Percentiles rank a stretch among this genome's conserved stretches.
These are phyloP conservation scores for Geotrichum candidum DNA, from an alignment of 1,139 yeast species.

Conservation along the genomic window DNA sequence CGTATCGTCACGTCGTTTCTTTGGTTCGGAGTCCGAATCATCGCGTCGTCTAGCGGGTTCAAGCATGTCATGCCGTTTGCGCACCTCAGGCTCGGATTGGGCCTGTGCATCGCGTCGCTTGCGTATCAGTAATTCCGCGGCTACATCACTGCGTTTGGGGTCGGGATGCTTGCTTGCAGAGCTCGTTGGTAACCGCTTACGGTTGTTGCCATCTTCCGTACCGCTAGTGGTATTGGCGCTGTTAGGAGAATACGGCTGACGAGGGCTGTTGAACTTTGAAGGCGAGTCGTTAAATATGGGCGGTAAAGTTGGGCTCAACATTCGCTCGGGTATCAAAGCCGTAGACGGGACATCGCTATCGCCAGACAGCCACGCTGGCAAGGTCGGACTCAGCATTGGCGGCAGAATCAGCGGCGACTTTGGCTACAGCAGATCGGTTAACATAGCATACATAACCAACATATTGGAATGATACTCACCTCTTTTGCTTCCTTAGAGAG, in stretches of 20 bases:
- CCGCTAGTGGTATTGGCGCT: neutral
- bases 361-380: conserved; percentile 11
- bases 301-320: conserved; percentile 35
- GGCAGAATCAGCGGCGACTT: conserved; percentile 31
- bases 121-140: neutral
- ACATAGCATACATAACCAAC: neutral
- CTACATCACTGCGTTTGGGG: neutral
- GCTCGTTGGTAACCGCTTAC: neutral
- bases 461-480: neutral
- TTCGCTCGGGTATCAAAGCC: conserved; percentile 24
- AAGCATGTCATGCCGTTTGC: neutral
- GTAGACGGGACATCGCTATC: neutral
- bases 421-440: neutral
- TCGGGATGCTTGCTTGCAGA: neutral
- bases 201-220: neutral
- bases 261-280: neutral
- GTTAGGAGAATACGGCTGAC: neutral
- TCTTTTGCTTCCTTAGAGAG: conserved; percentile 8
- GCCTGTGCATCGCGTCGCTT: neutral
- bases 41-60: too few relatives aligned
- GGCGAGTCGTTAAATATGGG: conserved; percentile 23
- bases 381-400: conserved; percentile 35
- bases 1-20: neutral
- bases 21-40: neutral
- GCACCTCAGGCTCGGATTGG: neutral